Percentiles rank a stretch among this genome's conserved stretches.
Evolutionary conservation across 2,329 filamentous ascomycete species (phyloP).

Genomic region (Ophiobolus disseminans): DNA sequence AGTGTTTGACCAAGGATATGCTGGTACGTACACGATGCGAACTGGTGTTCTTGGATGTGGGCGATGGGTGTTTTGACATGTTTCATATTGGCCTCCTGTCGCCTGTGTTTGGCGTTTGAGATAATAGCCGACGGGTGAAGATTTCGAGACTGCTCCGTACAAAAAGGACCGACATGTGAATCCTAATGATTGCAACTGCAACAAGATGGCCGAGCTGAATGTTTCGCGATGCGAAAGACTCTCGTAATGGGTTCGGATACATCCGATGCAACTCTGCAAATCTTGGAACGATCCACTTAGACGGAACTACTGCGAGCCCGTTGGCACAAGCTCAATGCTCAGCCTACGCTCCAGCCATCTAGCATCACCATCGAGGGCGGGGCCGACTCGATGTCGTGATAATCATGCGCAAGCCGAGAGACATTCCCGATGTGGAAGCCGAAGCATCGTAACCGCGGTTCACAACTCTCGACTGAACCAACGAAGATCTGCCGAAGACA

Average conservation of each 20-base stretch:
- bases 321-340: not conserved
- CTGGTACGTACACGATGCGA: slow-evolving; percentile 3
- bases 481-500: not conserved
- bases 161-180: no score
- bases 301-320: not conserved
- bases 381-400: not conserved
- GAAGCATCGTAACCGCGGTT: not conserved
- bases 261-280: no score
- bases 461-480: not conserved
- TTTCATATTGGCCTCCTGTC: not conserved
- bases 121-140: no score
- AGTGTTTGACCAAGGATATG: slow-evolving; percentile 10
- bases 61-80: not conserved
- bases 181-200: no score
- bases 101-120: not conserved
- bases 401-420: not conserved
- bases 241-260: no score
- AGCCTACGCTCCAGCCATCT: not conserved
- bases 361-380: not conserved
- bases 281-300: no score
- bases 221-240: no score
- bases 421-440: not conserved
- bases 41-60: slow-evolving; percentile 3
- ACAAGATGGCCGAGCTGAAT: no score
- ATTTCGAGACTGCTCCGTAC: no score